A percentile compares a stretch with the other conserved stretches of the same genome.
Evolutionary conservation across 2,329 filamentous ascomycete genomes (phyloP).

Genomic region (Epichloe baconii): DNA sequence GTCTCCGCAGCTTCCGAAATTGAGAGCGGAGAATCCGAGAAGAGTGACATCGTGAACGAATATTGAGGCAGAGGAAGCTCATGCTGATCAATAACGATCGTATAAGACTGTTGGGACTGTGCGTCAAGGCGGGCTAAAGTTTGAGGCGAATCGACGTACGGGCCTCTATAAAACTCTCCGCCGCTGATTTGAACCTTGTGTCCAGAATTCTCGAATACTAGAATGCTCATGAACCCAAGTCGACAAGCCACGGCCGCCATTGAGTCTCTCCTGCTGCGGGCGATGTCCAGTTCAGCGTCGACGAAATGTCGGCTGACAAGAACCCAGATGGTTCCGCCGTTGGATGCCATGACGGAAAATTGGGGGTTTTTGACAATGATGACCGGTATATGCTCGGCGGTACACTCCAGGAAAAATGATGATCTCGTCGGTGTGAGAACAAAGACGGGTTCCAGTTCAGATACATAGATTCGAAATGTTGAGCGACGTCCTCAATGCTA

Average conservation of each 20-base stretch:
- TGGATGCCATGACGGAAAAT: conserved; percentile 51
- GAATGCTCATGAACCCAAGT: conserved; percentile 77
- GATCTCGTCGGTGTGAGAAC: conserved; percentile 71
- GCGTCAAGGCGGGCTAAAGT: conserved; percentile 59
- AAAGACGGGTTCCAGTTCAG: conserved; percentile 91
- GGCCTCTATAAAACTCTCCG: conserved; percentile 56
- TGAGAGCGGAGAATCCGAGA: conserved; percentile 51
- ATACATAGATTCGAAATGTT: conserved; percentile 92
- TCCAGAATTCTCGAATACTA: conserved; percentile 61
- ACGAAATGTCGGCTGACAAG: conserved; percentile 78
- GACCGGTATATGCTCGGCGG: conserved; percentile 35
- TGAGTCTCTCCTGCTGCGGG: conserved; percentile 28
- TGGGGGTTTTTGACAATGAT: conserved; percentile 54
- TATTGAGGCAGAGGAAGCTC: conserved; percentile 60
- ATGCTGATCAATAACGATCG: conserved; percentile 64
- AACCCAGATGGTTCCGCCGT: conserved; percentile 61
- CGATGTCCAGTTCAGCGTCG: conserved; percentile 47
- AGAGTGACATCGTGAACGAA: conserved; percentile 76
- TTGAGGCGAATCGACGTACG: conserved; percentile 91
- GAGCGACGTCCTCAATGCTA: conserved; percentile 70
- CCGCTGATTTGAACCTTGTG: conserved; percentile 63
- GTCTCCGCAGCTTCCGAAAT: conserved; percentile 48
- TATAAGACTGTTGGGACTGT: conserved; percentile 30
- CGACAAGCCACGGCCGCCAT: conserved; percentile 35
- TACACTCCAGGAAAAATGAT: conserved; percentile 76